Evolutionary conservation across 176 grass and related monocot genomes (phyloP).

Genomic region (Pontederia crassipes): DNA sequence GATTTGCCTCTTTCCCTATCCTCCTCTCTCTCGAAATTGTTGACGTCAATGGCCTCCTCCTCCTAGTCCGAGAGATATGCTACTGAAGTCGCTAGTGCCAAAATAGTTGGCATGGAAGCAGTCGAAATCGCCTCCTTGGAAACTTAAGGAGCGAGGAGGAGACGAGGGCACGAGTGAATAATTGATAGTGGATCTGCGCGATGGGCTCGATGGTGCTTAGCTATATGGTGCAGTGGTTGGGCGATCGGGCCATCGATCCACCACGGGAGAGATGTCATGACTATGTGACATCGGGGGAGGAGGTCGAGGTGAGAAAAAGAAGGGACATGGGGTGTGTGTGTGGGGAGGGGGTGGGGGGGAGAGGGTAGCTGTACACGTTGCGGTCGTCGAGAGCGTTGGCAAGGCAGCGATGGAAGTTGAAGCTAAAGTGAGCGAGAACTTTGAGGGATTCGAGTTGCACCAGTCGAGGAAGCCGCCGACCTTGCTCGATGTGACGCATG

Average conservation of each 20-base stretch:
- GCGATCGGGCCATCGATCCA: constrained; percentile 59
- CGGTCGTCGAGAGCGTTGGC: constrained; percentile 40
- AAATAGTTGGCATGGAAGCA: no score
- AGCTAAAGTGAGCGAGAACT: constrained; percentile 54
- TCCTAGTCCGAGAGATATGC: no score
- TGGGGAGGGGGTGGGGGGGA: no score
- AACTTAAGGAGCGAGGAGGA: neutral
- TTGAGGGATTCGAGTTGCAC: constrained; percentile 58
- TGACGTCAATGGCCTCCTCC: no score
- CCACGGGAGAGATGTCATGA: constrained; percentile 25
- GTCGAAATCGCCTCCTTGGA: no score
- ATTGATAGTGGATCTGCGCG: constrained; percentile 68
- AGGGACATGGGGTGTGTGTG: constrained; percentile 70
- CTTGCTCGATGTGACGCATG: constrained; percentile 83
- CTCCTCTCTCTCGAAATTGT: no score
- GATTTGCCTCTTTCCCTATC: no score
- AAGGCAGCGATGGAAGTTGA: constrained; percentile 53
- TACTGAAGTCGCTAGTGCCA: no score
- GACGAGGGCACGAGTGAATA: constrained; percentile 69
- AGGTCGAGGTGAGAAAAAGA: constrained; percentile 15
- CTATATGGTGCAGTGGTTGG: constrained; percentile 35
- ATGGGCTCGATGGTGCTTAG: constrained; percentile 47
- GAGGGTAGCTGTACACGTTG: constrained; percentile 51
- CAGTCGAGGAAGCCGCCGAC: constrained; percentile 85
- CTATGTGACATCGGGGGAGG: neutral